Percentiles rank a stretch among this genome's conserved stretches.
Evolutionary conservation across 2,329 filamentous ascomycete species (phyloP).

Genomic region (Xylariaceae sp.): DNA sequence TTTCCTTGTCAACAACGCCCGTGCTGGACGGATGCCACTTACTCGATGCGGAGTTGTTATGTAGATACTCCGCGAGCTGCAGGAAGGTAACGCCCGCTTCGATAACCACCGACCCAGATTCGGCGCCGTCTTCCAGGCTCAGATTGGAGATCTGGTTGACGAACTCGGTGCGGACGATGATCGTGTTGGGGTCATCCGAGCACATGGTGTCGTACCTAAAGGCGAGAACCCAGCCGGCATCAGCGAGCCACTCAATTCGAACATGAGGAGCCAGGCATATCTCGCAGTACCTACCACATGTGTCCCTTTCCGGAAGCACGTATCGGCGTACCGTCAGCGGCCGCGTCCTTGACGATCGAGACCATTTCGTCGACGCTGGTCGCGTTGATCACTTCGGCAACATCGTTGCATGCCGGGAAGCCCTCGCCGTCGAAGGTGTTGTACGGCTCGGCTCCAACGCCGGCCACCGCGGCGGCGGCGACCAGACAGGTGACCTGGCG

Average conservation of each 20-base stretch:
- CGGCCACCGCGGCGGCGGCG: constrained; percentile 5
- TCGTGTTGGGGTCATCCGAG: constrained; percentile 36
- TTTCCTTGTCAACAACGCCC: too few relatives aligned
- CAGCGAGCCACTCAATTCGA: too few relatives aligned
- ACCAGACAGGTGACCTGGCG: constrained; percentile 9
- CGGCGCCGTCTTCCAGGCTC: constrained; percentile 27
- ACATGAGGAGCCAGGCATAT: too few relatives aligned
- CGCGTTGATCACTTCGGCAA: constrained; percentile 36
- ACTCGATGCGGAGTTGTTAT: constrained; percentile 35
- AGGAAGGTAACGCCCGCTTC: constrained; percentile 46
- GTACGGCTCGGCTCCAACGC: constrained; percentile 26
- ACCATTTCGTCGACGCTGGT: constrained; percentile 36
- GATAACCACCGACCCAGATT: constrained; percentile 37
- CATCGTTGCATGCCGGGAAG: constrained; percentile 39
- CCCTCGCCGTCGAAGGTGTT: constrained; percentile 44
- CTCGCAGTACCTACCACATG: constrained; percentile 29
- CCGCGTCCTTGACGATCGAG: constrained; percentile 32
- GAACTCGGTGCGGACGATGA: constrained; percentile 39
- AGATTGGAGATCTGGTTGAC: constrained; percentile 38
- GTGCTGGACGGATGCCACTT: too few relatives aligned
- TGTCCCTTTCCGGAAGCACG: constrained; percentile 42
- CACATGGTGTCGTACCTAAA: constrained; percentile 49
- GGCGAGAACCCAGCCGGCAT: too few relatives aligned
- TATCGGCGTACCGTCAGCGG: constrained; percentile 30
- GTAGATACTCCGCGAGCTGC: constrained; percentile 42